phyloP scores from a whole-genome alignment of 1,284 basidiomycete species.

The Trametes sp. region DNA sequence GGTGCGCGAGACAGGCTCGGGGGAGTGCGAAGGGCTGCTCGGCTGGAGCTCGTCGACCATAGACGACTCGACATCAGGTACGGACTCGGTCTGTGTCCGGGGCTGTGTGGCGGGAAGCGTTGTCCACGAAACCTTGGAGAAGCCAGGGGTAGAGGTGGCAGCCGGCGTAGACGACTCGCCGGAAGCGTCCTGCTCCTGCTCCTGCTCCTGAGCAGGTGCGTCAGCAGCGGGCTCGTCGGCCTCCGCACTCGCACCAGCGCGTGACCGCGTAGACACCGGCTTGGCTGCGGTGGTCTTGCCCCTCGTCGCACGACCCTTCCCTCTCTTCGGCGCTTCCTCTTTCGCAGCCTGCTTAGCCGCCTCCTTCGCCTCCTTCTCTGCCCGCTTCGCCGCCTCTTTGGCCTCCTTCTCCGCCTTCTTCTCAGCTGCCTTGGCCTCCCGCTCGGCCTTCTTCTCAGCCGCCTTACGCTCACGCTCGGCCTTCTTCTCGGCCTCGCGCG shows the following conservation, averaged over 20 bases:
- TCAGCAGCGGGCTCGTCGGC: constrained; percentile 5
- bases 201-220: background rate
- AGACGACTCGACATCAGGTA: constrained; percentile 34
- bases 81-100: constrained; percentile 24
- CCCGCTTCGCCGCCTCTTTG: constrained; percentile 30
- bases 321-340: constrained; percentile 15
- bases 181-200: background rate
- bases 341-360: constrained; percentile 28
- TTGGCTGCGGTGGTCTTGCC: constrained; percentile 15
- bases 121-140: constrained; percentile 36
- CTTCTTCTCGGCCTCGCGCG: constrained; percentile 38
- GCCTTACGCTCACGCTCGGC: constrained; percentile 37
- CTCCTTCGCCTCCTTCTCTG: constrained; percentile 29
- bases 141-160: constrained; percentile 9
- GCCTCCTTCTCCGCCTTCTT: constrained; percentile 34
- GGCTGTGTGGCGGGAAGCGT: constrained; percentile 24
- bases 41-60: constrained; percentile 49
- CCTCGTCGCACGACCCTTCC: constrained; percentile 4
- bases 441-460: constrained; percentile 39
- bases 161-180: background rate
- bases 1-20: constrained; percentile 10
- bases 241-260: constrained; percentile 8
- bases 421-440: constrained; percentile 28
- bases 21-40: constrained; percentile 39
- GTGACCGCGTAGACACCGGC: constrained; percentile 20